Evolutionary conservation across 179 eudicot genomes (phyloP), one percentile per base, ranked within the genome.

Genomic region (Heliamphora pulchella): DNA sequence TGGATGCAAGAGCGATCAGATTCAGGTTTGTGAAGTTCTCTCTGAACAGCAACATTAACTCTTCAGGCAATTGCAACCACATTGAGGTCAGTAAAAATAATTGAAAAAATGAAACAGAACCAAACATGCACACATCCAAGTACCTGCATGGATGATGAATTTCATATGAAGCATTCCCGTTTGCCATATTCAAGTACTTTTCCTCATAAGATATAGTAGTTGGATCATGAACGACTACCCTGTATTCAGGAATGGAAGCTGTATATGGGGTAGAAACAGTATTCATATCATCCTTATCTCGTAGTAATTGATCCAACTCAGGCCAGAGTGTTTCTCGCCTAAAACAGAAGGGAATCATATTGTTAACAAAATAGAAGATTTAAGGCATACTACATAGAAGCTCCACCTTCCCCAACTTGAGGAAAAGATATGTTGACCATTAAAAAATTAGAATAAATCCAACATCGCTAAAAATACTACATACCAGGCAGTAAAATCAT

Each of bases 401-500:
- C 13, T 11, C 22, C 71, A 14, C 14, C 47, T 78, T 78, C 66
- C 54, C 53, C 17, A 68, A 41, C 61, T 67, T 41, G 20, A 53
- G n/a, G 54, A 67, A 39, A 57, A 31, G 41, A 53, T 58, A 17
- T 13, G 11, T 58, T 48, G 10, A 39, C 61, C 3, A 2, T 54
- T 0, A 14, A 18, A 67, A 18, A 6, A 53, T 58, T 10, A 66
- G 51, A 57, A 13, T 20, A 50, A 74, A 71, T 18, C 18, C 54
- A 14, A 46, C 17, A 77, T 10, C 18, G 18, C 20, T 47, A 17
- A 43, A 20, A 47, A 69, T 4, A 77, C 59, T 22, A n/a, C 65
- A 79, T 93, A 94, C 98, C 98, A 94, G 62, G 97, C 94, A 86
- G 96, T 10, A 85, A 94, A 94, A 83, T 94, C 98, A 87, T 94